Percentiles rank a stretch among this genome's conserved stretches.
phyloP scores from a whole-genome alignment of 257 asterid genomes.

The Datura wrightii region DNA sequence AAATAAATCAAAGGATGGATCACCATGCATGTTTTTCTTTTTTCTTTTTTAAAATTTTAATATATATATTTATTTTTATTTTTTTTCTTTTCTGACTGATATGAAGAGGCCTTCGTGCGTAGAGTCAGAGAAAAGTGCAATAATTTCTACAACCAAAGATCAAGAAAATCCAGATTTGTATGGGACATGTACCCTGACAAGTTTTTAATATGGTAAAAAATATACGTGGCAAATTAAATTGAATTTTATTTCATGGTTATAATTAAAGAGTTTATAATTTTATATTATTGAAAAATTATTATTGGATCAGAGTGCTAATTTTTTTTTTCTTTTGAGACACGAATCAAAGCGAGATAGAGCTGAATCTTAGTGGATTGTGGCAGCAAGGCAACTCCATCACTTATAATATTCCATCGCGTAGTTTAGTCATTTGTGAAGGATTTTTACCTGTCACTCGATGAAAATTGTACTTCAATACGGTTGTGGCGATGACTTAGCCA shows the following conservation, averaged over 20 bases:
- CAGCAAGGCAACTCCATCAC: too few relatives aligned
- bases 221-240: background rate
- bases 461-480: too few relatives aligned
- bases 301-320: too few relatives aligned
- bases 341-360: too few relatives aligned
- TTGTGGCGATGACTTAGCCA: too few relatives aligned
- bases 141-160: constrained; percentile 16
- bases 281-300: background rate
- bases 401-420: too few relatives aligned
- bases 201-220: background rate
- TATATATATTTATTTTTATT: too few relatives aligned
- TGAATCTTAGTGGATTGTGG: too few relatives aligned
- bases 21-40: background rate
- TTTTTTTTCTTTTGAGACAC: too few relatives aligned
- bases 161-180: constrained; percentile 15
- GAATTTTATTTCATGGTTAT: background rate
- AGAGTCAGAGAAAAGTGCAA: constrained; percentile 26
- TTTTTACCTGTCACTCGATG: too few relatives aligned
- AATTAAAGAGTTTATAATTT: background rate
- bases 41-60: background rate
- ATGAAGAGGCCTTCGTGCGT: constrained; percentile 4
- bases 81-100: background rate
- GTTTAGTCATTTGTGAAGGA: too few relatives aligned
- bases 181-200: constrained; percentile 20
- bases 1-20: background rate